phyloP scores from a whole-genome alignment of 2,329 filamentous ascomycete genomes.

The Calonectria ilicicola region DNA sequence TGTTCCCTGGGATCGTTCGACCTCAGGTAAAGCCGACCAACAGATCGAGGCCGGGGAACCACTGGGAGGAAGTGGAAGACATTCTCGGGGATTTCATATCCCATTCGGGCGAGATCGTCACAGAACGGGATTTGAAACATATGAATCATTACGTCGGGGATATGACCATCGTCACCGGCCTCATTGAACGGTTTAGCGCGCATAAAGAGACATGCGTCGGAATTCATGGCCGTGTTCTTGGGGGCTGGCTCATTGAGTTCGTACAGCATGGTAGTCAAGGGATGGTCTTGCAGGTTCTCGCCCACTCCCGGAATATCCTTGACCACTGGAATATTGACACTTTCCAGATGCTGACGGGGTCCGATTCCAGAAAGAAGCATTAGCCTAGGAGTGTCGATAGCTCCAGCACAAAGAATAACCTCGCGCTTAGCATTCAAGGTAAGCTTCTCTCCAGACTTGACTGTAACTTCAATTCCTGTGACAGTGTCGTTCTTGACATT shows the following conservation, averaged over 20 bases:
- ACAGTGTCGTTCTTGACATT: slow-evolving; percentile 74
- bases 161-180: slow-evolving; percentile 72
- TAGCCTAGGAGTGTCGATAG: slow-evolving; percentile 63
- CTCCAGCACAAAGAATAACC: slow-evolving; percentile 59
- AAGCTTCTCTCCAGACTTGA: background rate
- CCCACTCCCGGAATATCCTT: slow-evolving; percentile 68
- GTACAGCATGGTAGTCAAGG: slow-evolving; percentile 63
- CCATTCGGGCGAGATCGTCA: slow-evolving; percentile 81
- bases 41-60: slow-evolving; percentile 82
- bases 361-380: slow-evolving; percentile 61
- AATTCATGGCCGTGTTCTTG: slow-evolving; percentile 79
- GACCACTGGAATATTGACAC: slow-evolving; percentile 53
- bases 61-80: slow-evolving; percentile 93
- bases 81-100: slow-evolving; percentile 70
- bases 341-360: slow-evolving; percentile 51
- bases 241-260: slow-evolving; percentile 77
- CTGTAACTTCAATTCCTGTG: slow-evolving; percentile 62
- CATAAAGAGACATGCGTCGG: slow-evolving; percentile 78
- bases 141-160: slow-evolving; percentile 92
- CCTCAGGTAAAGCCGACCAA: slow-evolving; percentile 80
- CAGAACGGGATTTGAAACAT: slow-evolving; percentile 91
- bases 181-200: slow-evolving; percentile 59
- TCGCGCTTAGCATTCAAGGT: slow-evolving; percentile 49
- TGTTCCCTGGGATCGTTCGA: slow-evolving; percentile 79
- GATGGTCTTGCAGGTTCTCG: slow-evolving; percentile 67